These are phyloP conservation scores for Pleurotus eryngii DNA, from an alignment of 768 basidiomycete species.

Conservation along the genomic window DNA sequence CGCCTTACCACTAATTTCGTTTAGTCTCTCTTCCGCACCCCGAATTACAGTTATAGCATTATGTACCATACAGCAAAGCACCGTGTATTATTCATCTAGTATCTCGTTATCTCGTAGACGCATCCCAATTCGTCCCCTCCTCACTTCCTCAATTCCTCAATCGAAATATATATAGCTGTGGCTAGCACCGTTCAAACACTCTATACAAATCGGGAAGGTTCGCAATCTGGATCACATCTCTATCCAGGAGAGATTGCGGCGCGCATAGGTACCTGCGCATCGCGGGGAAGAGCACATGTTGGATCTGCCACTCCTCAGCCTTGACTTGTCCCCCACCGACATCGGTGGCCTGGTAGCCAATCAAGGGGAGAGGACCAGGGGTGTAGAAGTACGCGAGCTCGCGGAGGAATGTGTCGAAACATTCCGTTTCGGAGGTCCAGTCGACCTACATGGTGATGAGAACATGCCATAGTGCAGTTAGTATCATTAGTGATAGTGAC, in stretches of 20 bases:
- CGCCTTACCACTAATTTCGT: constrained; percentile 29
- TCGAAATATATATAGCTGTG: neutral
- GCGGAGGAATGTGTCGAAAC: constrained; percentile 81
- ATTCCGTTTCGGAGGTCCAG: constrained; percentile 82
- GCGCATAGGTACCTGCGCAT: constrained; percentile 73
- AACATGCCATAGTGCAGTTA: neutral
- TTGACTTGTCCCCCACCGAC: constrained; percentile 41
- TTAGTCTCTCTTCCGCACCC: constrained; percentile 8
- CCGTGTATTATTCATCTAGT: neutral
- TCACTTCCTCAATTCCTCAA: too few species aligned
- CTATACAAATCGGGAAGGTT: constrained; percentile 89
- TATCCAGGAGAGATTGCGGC: constrained; percentile 63
- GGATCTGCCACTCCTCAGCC: constrained; percentile 79
- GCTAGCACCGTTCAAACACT: constrained; percentile 88
- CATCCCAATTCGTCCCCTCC: too few species aligned
- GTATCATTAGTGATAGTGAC: neutral
- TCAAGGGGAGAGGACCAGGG: constrained; percentile 48
- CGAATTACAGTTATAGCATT: constrained; percentile 9
- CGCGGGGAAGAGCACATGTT: constrained; percentile 87
- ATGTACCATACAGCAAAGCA: constrained; percentile 8
- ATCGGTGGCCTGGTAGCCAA: constrained; percentile 8
- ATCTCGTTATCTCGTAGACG: neutral
- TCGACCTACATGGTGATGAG: constrained; percentile 56
- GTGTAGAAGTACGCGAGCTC: constrained; percentile 93
- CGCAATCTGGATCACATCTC: constrained; percentile 84